These are phyloP conservation scores for Ceratocystiopsis sp. DNA, from an alignment of 2,329 filamentous ascomycete genomes.

Conservation along the genomic window DNA sequence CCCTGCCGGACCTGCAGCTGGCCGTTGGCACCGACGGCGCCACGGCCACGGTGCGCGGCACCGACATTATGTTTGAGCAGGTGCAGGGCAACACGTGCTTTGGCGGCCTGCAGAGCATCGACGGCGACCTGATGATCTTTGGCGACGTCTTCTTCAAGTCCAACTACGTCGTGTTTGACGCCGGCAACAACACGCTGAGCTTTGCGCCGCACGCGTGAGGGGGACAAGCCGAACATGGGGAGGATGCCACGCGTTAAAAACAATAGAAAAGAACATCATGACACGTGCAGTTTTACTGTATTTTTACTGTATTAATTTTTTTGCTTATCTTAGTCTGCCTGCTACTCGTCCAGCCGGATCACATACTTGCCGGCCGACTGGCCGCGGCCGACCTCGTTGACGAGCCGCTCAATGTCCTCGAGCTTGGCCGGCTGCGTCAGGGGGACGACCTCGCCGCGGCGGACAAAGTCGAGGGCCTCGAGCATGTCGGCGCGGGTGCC, in stretches of 20 bases:
- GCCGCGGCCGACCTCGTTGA: conserved; percentile 6
- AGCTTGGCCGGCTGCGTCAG: conserved; percentile 13
- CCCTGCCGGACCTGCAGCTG: conserved; percentile 32
- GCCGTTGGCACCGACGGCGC: conserved; percentile 39
- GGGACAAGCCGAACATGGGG: neutral
- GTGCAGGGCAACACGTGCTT: conserved; percentile 42
- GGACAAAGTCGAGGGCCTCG: conserved; percentile 23
- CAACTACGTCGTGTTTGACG: conserved; percentile 40
- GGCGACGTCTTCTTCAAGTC: conserved; percentile 46
- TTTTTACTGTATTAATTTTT: neutral
- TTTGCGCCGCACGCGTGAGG: conserved; percentile 28
- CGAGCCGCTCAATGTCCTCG: conserved; percentile 11
- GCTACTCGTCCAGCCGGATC: conserved; percentile 6
- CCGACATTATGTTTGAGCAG: conserved; percentile 34
- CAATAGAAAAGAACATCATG: neutral
- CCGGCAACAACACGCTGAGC: conserved; percentile 34
- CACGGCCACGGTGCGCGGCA: conserved; percentile 37
- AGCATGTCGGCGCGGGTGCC: conserved; percentile 21
- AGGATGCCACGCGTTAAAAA: too few relatives aligned
- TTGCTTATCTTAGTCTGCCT: too few relatives aligned
- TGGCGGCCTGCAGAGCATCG: conserved; percentile 47
- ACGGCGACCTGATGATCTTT: conserved; percentile 40
- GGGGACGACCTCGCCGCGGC: conserved; percentile 16
- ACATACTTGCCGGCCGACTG: conserved; percentile 10
- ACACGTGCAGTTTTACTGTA: neutral